phyloP scores from a whole-genome alignment of 2,329 filamentous ascomycete genomes.

The Corinectria fuckeliana region DNA sequence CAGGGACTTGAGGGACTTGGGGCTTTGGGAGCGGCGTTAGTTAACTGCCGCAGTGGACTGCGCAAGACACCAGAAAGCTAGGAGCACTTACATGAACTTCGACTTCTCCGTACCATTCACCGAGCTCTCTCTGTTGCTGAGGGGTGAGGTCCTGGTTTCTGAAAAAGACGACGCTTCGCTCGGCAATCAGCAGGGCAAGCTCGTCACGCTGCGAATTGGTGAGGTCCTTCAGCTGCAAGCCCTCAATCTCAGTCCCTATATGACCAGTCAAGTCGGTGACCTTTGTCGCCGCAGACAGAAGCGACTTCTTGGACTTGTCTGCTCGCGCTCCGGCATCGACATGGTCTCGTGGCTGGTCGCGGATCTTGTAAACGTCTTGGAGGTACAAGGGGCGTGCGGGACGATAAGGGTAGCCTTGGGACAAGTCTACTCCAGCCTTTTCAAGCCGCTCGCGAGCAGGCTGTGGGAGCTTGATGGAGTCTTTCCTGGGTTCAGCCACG shows the following conservation, averaged over 20 bases:
- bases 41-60: no score
- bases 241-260: slow-evolving; percentile 70
- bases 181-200: slow-evolving; percentile 66
- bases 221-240: slow-evolving; percentile 67
- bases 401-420: slow-evolving; percentile 73
- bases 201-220: slow-evolving; percentile 66
- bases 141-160: slow-evolving; percentile 67
- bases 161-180: slow-evolving; percentile 71
- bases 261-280: slow-evolving; percentile 67
- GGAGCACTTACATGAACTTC: slow-evolving; percentile 68
- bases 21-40: slow-evolving; percentile 53
- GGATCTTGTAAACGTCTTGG: slow-evolving; percentile 72
- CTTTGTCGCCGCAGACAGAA: slow-evolving; percentile 66
- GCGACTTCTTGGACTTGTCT: slow-evolving; percentile 66
- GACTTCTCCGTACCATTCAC: slow-evolving; percentile 68
- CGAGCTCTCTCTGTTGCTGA: slow-evolving; percentile 68
- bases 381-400: slow-evolving; percentile 71
- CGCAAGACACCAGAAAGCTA: neutral
- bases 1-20: slow-evolving; percentile 74
- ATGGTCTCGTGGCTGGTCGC: slow-evolving; percentile 60
- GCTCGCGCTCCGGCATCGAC: slow-evolving; percentile 69
- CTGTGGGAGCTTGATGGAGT: slow-evolving; percentile 67
- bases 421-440: slow-evolving; percentile 73
- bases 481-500: slow-evolving; percentile 66
- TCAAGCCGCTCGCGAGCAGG: slow-evolving; percentile 63